Percentiles rank a stretch among this genome's conserved stretches.
Conservation (phyloP, 2,329 filamentous ascomycete genomes). For the Triangularia setosa region DNA sequence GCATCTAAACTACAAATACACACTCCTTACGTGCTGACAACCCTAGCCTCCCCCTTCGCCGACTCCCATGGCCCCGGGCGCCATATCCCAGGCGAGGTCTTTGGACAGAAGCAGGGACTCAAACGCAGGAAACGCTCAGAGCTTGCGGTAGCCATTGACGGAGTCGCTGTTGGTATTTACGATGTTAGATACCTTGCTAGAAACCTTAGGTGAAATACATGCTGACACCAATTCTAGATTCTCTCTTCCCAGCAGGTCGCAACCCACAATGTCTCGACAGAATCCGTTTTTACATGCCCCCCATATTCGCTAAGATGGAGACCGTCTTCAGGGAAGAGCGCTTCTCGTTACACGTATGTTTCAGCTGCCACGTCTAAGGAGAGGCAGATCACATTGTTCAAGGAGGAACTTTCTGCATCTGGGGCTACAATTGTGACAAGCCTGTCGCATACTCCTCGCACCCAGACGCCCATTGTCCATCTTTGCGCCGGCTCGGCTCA, state of each 20-base stretch:
- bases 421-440: constrained; percentile 52
- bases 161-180: constrained; percentile 63
- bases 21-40: constrained; percentile 59
- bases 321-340: constrained; percentile 42
- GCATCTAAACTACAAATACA: constrained; percentile 59
- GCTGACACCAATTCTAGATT: constrained; percentile 42
- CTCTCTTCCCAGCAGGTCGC: constrained; percentile 59
- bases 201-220: neutral
- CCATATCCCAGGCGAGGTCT: constrained; percentile 59
- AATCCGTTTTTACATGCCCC: constrained; percentile 60
- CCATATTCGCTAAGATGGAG: constrained; percentile 56
- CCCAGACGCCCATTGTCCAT: constrained; percentile 40
- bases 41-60: constrained; percentile 56
- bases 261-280: constrained; percentile 63
- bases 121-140: constrained; percentile 63
- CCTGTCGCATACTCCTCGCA: constrained; percentile 40
- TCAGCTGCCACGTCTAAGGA: constrained; percentile 43
- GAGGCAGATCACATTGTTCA: constrained; percentile 56
- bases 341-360: constrained; percentile 58
- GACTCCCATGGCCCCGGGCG: constrained; percentile 44
- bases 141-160: constrained; percentile 59
- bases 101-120: constrained; percentile 52
- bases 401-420: constrained; percentile 49
- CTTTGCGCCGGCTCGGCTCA: constrained; percentile 36
- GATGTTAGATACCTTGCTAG: constrained; percentile 45